A percentile compares a stretch with the other conserved stretches of the same genome.
Evolutionary conservation across 2,329 filamentous ascomycete genomes (phyloP).

Genomic region (Sclerotinia glacialis): DNA sequence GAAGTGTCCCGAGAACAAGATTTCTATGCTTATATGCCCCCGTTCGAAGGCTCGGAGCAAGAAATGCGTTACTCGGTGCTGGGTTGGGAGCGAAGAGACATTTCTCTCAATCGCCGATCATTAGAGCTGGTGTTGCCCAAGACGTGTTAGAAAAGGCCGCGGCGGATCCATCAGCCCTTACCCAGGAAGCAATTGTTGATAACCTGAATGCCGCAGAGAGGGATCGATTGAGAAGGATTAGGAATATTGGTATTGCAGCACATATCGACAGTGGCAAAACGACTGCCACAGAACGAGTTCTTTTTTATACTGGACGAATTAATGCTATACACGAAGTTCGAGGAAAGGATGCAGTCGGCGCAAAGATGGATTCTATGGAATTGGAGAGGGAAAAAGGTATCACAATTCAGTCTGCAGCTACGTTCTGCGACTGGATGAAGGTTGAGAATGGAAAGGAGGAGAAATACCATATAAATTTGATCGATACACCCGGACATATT

Average conservation of each 20-base stretch:
- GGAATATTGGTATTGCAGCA: constrained; percentile 98
- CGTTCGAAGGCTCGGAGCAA: constrained; percentile 25
- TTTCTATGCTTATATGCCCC: constrained; percentile 37
- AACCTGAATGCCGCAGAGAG: constrained; percentile 62
- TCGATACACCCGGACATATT: constrained; percentile 97
- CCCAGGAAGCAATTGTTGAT: constrained; percentile 35
- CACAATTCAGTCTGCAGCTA: constrained; percentile 97
- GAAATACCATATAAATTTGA: constrained; percentile 96
- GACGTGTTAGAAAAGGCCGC: constrained; percentile 38
- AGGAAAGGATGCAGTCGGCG: constrained; percentile 89
- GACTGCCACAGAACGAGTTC: constrained; percentile 90
- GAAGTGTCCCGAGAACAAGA: constrained; percentile 31
- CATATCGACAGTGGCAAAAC: constrained; percentile 99
- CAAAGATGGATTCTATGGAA: constrained; percentile 99
- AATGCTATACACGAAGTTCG: constrained; percentile 96
- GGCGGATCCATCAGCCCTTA: constrained; percentile 32
- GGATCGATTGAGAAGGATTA: constrained; percentile 72
- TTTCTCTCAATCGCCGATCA: constrained; percentile 35
- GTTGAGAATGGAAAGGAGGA: constrained; percentile 79
- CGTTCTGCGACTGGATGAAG: constrained; percentile 96
- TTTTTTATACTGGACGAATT: constrained; percentile 97
- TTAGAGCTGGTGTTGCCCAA: constrained; percentile 35
- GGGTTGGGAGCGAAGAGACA: constrained; percentile 29
- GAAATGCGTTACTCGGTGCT: constrained; percentile 26
- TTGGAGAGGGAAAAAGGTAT: constrained; percentile 97